Conservation (phyloP, 2,329 filamentous ascomycete species). For the Calonectria hongkongensis region DNA sequence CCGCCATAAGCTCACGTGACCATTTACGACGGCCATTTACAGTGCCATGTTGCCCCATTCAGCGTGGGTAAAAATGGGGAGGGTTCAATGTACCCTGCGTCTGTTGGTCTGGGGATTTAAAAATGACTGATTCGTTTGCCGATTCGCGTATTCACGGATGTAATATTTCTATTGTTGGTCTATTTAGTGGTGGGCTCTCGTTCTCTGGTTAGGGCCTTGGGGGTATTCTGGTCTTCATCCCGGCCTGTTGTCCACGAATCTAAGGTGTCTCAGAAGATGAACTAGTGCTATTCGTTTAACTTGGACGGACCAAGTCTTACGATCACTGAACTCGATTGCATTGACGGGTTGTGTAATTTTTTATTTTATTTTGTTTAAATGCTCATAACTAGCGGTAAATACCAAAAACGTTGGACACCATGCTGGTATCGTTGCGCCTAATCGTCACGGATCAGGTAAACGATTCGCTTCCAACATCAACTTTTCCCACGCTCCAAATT, state of each 20-base stretch:
- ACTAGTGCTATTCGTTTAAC: background rate
- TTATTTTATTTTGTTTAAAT: background rate
- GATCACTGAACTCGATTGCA: background rate
- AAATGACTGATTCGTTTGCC: background rate
- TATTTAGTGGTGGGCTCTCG: background rate
- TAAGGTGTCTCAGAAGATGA: background rate
- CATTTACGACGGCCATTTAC: conserved; percentile 11
- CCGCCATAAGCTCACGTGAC: conserved; percentile 51
- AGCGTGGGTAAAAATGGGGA: background rate
- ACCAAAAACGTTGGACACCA: background rate
- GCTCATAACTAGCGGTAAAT: background rate
- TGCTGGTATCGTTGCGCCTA: no score
- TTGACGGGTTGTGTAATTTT: background rate
- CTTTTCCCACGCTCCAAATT: conserved; percentile 94
- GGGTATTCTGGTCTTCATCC: background rate
- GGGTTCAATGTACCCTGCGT: background rate
- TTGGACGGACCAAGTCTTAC: background rate
- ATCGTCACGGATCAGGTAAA: conserved; percentile 43
- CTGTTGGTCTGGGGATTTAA: background rate
- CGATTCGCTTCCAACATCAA: conserved; percentile 72
- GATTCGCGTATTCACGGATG: background rate
- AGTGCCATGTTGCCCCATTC: conserved; percentile 11
- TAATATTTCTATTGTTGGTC: background rate
- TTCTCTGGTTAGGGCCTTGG: background rate
- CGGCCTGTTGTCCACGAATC: background rate